Evolutionary conservation across 768 basidiomycete genomes (phyloP), one percentile per base, ranked within the genome.

Genomic region (Nidularia pulvinata): DNA sequence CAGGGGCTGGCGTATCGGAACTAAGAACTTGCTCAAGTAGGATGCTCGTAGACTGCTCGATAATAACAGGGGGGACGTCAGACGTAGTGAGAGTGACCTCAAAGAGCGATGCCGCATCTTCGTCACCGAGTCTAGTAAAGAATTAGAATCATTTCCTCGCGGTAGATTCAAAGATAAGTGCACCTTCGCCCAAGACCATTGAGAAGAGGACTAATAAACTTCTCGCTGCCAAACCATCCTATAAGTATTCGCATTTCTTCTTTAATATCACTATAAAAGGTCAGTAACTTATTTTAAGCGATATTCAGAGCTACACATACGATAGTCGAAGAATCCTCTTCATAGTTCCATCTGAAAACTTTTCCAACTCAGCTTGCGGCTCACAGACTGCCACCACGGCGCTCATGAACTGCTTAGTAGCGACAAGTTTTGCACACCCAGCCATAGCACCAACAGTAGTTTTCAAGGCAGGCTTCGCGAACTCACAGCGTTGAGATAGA

Each of bases 341-440:
- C 16, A 74, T 55, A 0, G 71, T 70, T n/a, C 71, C 61, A 25
- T 73, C 69, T 3, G 76, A 69, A 16, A 90, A 69, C 6, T 62
- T 60, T 44, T 81, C 74, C 11, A 88, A 58, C 53, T 79, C 74
- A 13, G 81, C 72, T 67, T 93, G 89, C 7, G 83, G 69, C 19
- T 79, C 79, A 58, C 84, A 86, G 1, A 95, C 72, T 1, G 86
- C 82, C 22, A 92, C 70, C 0, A 83, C 65, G 1, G 90, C 82
- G 44, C 80, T 87, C 3, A 91, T 65, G 37, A 89, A 80, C 57
- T 92, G 88, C 19, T 75, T 72, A 1, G 81, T 71, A 1, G 76
- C 69, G 1, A 86, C 81, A 3, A 68, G 68, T 9, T 67, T 59
- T 5, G 82, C 83, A 59, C 78, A 81, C 16, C 69, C 67, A 4